Percentiles rank a stretch among this genome's conserved stretches.
Evolutionary conservation across 2,329 filamentous ascomycete genomes (phyloP).

Genomic region (Apiospora marii): DNA sequence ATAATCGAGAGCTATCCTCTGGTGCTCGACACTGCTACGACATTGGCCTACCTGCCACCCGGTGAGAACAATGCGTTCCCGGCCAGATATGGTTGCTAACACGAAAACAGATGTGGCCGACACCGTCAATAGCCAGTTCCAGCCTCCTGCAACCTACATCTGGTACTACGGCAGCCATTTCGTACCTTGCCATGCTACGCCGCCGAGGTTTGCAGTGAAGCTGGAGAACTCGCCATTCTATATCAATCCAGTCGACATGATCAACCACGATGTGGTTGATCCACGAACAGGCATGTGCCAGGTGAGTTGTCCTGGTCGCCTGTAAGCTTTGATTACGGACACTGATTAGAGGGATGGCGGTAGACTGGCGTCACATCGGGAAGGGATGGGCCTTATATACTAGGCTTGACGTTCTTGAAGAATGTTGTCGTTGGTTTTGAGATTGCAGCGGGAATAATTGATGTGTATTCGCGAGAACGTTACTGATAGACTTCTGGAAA

Average conservation of each 20-base stretch:
- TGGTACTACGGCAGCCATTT: conserved; percentile 52
- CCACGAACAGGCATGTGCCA: conserved; percentile 57
- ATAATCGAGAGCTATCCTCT: conserved; percentile 55
- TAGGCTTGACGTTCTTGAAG: conserved; percentile 13
- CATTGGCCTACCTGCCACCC: conserved; percentile 58
- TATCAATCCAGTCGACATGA: conserved; percentile 57
- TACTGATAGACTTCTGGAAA: neutral
- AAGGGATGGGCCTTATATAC: conserved; percentile 10
- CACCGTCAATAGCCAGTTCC: conserved; percentile 55
- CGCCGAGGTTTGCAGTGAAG: conserved; percentile 54
- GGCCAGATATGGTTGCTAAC: neutral
- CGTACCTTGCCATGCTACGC: conserved; percentile 55
- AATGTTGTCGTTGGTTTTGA: conserved; percentile 13
- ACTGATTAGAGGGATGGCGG: neutral
- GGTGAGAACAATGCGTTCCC: conserved; percentile 44
- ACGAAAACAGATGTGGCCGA: conserved; percentile 51
- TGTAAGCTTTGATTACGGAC: neutral
- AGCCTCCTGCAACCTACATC: conserved; percentile 52
- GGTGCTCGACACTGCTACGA: conserved; percentile 61
- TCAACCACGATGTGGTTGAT: conserved; percentile 53
- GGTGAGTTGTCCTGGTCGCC: conserved; percentile 40
- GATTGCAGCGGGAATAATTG: neutral
- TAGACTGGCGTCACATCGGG: conserved; percentile 14
- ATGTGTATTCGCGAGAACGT: neutral
- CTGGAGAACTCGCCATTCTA: conserved; percentile 53